A percentile compares a stretch with the other conserved stretches of the same genome.
Conservation (phyloP, 495 filamentous ascomycete genomes). For the Talaromyces liani region DNA sequence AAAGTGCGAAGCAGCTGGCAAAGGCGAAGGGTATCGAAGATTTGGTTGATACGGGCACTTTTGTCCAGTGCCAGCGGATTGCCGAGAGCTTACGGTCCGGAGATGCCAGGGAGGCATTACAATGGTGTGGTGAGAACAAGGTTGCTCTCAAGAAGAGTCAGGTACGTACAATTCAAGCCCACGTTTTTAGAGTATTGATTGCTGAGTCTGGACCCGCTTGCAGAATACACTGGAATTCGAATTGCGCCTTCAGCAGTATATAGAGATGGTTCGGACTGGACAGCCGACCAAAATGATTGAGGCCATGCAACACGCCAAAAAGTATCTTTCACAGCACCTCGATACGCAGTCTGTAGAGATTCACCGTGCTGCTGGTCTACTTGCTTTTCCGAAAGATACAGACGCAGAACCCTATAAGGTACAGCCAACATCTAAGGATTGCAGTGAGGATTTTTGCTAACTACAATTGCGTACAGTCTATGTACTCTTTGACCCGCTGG, state of each 20-base stretch:
- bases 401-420: slow-evolving; percentile 58
- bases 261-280: slow-evolving; percentile 72
- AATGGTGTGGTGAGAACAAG: slow-evolving; percentile 91
- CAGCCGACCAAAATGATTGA: slow-evolving; percentile 56
- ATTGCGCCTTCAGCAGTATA: slow-evolving; percentile 90
- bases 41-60: slow-evolving; percentile 83
- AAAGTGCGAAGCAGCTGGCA: slow-evolving; percentile 69
- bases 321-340: slow-evolving; percentile 60
- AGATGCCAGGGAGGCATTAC: slow-evolving; percentile 69
- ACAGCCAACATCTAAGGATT: slow-evolving; percentile 10
- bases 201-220: slow-evolving; percentile 17
- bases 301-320: slow-evolving; percentile 73
- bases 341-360: slow-evolving; percentile 64
- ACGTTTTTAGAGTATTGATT: not conserved
- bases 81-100: slow-evolving; percentile 59
- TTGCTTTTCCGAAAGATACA: slow-evolving; percentile 64
- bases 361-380: slow-evolving; percentile 65
- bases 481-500: slow-evolving; percentile 72
- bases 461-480: slow-evolving; percentile 37
- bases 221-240: slow-evolving; percentile 89
- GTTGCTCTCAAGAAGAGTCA: slow-evolving; percentile 76
- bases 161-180: slow-evolving; percentile 36
- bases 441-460: slow-evolving; percentile 8
- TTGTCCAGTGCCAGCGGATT: slow-evolving; percentile 73
- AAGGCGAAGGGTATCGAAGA: slow-evolving; percentile 63